Evolutionary conservation across 129 eudicot species (phyloP).

Genomic region (Calendula officinalis): DNA sequence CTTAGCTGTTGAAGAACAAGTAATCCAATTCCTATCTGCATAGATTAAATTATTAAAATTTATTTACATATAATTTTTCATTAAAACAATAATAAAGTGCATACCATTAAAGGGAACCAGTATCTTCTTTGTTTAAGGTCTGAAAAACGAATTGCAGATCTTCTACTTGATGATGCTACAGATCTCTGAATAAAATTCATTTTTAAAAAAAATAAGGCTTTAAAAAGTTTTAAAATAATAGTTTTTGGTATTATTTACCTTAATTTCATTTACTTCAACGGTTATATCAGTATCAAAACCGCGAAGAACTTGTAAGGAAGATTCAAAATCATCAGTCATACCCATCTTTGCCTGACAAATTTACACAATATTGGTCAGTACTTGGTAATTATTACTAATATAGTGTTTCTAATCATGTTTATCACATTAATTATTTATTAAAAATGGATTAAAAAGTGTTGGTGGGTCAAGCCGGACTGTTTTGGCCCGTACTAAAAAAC

Average conservation of each 20-base stretch:
- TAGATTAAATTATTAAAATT: conserved; percentile 2
- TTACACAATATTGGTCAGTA: conserved; percentile 13
- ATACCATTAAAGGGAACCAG: conserved; percentile 93
- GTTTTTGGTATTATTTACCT: conserved; percentile 38
- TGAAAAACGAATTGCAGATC: conserved; percentile 66
- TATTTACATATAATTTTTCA: conserved; percentile 2
- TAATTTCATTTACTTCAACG: conserved; percentile 90
- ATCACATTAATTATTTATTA: background rate
- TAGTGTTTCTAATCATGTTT: background rate
- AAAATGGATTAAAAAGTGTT: background rate
- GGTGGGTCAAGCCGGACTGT: background rate
- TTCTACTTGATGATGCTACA: conserved; percentile 79
- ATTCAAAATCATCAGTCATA: conserved; percentile 93
- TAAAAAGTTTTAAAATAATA: conserved; percentile 3
- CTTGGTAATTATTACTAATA: background rate
- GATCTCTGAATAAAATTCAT: conserved; percentile 53
- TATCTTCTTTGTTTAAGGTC: conserved; percentile 89
- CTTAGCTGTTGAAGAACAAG: conserved; percentile 79
- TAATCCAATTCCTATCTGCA: conserved; percentile 93
- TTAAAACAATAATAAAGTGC: background rate
- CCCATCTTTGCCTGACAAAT: conserved; percentile 92
- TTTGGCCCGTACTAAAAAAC: background rate
- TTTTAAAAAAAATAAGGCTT: background rate
- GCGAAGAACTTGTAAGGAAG: conserved; percentile 95
- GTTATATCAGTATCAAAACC: conserved; percentile 92